A percentile compares a stretch with the other conserved stretches of the same genome.
Conservation (phyloP, 2,329 filamentous ascomycete species). For the Neofusicoccum sp. region DNA sequence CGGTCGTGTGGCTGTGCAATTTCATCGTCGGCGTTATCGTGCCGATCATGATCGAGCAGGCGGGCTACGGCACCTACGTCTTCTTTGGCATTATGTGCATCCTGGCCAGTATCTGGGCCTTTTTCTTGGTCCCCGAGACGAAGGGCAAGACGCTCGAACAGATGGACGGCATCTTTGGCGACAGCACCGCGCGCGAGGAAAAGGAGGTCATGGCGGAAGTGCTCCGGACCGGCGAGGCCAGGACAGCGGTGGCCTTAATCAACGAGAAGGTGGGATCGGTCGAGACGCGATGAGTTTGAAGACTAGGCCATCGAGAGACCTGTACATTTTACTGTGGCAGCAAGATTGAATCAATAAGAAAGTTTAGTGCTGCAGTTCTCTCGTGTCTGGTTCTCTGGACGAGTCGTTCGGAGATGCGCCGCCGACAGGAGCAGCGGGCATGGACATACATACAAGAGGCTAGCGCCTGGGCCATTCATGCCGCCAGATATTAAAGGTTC, state of each 20-base stretch:
- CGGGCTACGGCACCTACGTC: constrained; percentile 47
- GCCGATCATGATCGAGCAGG: constrained; percentile 63
- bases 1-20: constrained; percentile 65
- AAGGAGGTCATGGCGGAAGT: constrained; percentile 27
- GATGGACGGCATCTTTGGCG: constrained; percentile 41
- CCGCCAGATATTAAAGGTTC: no score
- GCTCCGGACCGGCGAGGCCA: background rate
- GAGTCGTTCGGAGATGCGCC: no score
- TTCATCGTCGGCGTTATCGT: constrained; percentile 67
- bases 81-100: constrained; percentile 43
- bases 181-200: constrained; percentile 33
- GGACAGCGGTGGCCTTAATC: background rate
- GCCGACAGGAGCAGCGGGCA: no score
- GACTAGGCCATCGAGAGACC: no score
- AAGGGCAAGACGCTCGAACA: constrained; percentile 39
- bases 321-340: no score
- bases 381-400: no score
- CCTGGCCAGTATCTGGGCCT: constrained; percentile 38
- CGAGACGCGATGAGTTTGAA: no score
- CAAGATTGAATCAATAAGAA: no score
- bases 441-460: no score
- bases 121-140: constrained; percentile 39
- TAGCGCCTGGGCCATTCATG: no score
- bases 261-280: background rate
- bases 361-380: no score